Conservation (phyloP, 306 rosid genomes). For the Inga oerstediana region DNA sequence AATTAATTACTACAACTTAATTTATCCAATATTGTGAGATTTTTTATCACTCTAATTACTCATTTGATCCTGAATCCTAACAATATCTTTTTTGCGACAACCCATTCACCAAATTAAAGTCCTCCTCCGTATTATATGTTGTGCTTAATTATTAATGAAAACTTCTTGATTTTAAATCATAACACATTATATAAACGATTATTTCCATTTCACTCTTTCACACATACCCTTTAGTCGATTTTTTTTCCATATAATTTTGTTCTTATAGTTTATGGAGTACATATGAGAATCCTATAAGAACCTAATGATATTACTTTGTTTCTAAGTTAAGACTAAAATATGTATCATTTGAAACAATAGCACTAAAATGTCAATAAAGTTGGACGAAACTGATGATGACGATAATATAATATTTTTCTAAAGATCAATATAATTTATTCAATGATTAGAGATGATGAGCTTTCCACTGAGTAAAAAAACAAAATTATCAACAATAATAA, state of each 20-base stretch:
- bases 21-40: neutral
- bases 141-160: neutral
- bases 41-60: neutral
- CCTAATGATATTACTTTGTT: neutral
- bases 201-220: neutral
- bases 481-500: too few relatives aligned
- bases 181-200: neutral
- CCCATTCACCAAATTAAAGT: neutral
- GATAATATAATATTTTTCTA: neutral
- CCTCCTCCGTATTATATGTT: neutral
- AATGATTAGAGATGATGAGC: neutral
- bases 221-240: neutral
- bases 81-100: neutral
- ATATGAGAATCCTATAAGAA: neutral
- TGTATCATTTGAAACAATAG: neutral
- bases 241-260: neutral
- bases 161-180: neutral
- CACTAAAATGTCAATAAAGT: neutral
- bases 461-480: neutral
- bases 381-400: neutral
- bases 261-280: neutral
- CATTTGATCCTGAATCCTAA: neutral
- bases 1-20: neutral
- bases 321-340: neutral
- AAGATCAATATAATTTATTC: neutral